Conservation (phyloP, 2,329 filamentous ascomycete species). For the Fusarium kyushuense region DNA sequence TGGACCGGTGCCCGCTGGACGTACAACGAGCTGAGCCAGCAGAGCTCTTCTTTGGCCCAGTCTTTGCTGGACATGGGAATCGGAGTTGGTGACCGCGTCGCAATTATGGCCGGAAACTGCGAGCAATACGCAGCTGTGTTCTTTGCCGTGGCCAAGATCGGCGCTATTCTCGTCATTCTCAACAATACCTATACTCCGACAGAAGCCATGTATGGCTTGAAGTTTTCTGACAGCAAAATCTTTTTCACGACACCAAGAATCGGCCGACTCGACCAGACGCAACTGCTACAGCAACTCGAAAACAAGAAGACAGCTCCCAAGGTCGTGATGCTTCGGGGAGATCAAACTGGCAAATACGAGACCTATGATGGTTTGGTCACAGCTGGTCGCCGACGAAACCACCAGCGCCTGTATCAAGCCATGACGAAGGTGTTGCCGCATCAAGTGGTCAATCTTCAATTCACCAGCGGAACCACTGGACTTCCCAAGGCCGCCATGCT, state of each 20-base stretch:
- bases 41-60: constrained; percentile 71
- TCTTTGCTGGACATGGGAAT: constrained; percentile 76
- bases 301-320: constrained; percentile 60
- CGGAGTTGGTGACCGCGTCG: constrained; percentile 75
- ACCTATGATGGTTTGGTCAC: constrained; percentile 71
- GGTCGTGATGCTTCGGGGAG: constrained; percentile 71
- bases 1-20: constrained; percentile 83
- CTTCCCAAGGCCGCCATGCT: constrained; percentile 80
- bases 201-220: constrained; percentile 77
- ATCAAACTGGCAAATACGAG: constrained; percentile 62
- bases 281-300: constrained; percentile 67
- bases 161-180: constrained; percentile 78
- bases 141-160: constrained; percentile 76
- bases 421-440: constrained; percentile 70
- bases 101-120: constrained; percentile 82
- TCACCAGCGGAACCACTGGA: constrained; percentile 81
- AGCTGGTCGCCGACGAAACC: constrained; percentile 61
- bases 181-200: constrained; percentile 85
- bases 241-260: constrained; percentile 79
- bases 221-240: constrained; percentile 77
- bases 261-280: constrained; percentile 72
- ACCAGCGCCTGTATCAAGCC: constrained; percentile 63
- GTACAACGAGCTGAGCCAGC: constrained; percentile 72
- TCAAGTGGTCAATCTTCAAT: constrained; percentile 79
- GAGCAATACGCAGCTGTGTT: constrained; percentile 84